Evolutionary conservation across 176 grass and related monocot species (phyloP), one percentile per base, ranked within the genome.

Genomic region (Dendrocalamus sinicus): DNA sequence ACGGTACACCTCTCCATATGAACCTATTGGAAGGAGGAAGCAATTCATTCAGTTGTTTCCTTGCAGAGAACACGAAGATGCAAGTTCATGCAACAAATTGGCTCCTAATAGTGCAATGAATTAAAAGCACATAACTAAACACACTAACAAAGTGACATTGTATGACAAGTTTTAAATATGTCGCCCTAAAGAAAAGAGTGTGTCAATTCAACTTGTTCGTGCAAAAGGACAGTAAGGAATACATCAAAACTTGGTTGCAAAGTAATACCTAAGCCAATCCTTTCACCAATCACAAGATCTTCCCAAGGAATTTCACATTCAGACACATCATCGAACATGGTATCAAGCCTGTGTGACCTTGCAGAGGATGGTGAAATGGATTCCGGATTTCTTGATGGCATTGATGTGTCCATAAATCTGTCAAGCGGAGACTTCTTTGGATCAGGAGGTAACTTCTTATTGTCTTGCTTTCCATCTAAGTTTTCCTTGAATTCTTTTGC

Each of bases 1-100:
- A 77, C 96, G 92, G 86, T 99, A 99, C 76, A 99, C 96, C 88
- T 99, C 96, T 75, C 96, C 96, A 78, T 99, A 99, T 23, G 96
- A 99, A 91, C 96, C 96, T 99, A 89, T 75, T 74, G 41, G 28
- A 73, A 82, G 32, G 63, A 83, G 44, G 62, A 84, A 84, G 19
- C 22, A 73, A 86, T 75, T 84, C 69, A 83, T 78, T 89, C 35
- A 83, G 75, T 85, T 76, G 71, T 80, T 90, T 83, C 75, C 50
- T 40, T 17, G 1, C 37, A 68, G 70, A 41, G 15, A 84, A 20
- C 41, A 78, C 35, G 58, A 48, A 83, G 58, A 67, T 72, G 47
- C 5, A 83, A 83, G 16, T 70, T 79, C 73, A 51, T 69, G 69
- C 44, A 84, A 63, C 54, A 70, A 75, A 76, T 40, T 68, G 24